Base-by-base conservation (phyloP, 176 grass and related monocot genomes). In the Panicum miliaceum region DNA sequence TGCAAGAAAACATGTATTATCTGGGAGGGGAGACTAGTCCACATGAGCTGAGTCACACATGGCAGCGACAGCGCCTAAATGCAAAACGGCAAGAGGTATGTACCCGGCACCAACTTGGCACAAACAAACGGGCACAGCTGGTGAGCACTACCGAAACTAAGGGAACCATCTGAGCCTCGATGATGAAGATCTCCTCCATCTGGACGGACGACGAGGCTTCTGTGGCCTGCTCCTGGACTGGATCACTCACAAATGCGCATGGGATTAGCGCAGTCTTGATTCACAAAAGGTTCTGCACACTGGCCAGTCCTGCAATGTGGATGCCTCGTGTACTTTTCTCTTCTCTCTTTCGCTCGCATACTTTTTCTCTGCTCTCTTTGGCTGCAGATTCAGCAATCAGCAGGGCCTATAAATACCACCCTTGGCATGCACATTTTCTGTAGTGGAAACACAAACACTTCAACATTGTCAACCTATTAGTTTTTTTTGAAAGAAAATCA, bases 211-310 rank as follows among this genome's bases (percentile, higher is more conserved):
- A 18, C 14, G 1, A 19, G 63, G 6, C 12, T 13, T 29, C 14
- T 5, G 25, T 79, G 42, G 76, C 25, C 48, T 63, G 64, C 86
- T 63, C 80, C 86, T 88, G 73, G 80, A 83, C 86, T 53, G 2
- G 51, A 62, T 27, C 71, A 19, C 16, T 73, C 20, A 27, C 9
- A 34, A n/a, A 43, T 10, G 63, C 70, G 18, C 71, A 82, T 12
- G 38, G 79, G 18, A 88, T 77, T 68, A 61, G 50, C 48, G 14
- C 70, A 35, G 14, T 50, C 71, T 52, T 16, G 7, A 35, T 73
- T 34, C 29, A 50, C 13, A 51, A 34, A 72, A 48, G n/a, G 51
- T 43, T 73, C 50, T 73, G 35, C 38, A 34, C 64, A 23, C 16
- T 20, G 4, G 51, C 18, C 3, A 16, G 4, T 52, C 50, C 51